Evolutionary conservation across 768 basidiomycete species (phyloP).

Genomic region (Lactarius sp.): DNA sequence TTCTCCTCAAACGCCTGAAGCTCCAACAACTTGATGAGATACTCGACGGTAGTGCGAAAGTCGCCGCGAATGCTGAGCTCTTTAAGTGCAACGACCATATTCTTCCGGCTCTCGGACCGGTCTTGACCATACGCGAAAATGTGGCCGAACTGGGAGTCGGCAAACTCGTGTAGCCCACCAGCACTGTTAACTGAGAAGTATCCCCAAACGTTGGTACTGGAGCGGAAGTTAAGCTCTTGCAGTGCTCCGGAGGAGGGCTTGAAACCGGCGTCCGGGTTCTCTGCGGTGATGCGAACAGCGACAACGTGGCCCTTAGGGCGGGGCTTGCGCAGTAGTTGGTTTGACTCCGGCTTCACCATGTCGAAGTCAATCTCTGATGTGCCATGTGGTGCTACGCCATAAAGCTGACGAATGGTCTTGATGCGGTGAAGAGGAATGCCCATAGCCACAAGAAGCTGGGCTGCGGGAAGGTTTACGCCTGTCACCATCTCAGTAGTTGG

Average conservation of each 20-base stretch:
- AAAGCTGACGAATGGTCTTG: slow-evolving; percentile 90
- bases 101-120: slow-evolving; percentile 91
- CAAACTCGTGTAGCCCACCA: slow-evolving; percentile 97
- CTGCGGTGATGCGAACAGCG: slow-evolving; percentile 97
- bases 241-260: slow-evolving; percentile 96
- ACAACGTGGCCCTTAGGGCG: slow-evolving; percentile 97
- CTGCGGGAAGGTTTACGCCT: slow-evolving; percentile 95
- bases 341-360: slow-evolving; percentile 83
- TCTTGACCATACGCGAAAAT: slow-evolving; percentile 99
- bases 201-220: slow-evolving; percentile 99
- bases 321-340: slow-evolving; percentile 88
- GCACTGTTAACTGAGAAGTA: slow-evolving; percentile 97
- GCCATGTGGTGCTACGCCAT: slow-evolving; percentile 88
- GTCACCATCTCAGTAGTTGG: slow-evolving; percentile 99
- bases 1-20: slow-evolving; percentile 96
- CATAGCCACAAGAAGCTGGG: slow-evolving; percentile 97
- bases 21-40: slow-evolving; percentile 96
- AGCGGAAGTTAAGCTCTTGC: slow-evolving; percentile 99
- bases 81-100: slow-evolving; percentile 99
- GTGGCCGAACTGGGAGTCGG: slow-evolving; percentile 98
- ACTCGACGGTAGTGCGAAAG: slow-evolving; percentile 98
- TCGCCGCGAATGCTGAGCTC: slow-evolving; percentile 98
- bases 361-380: slow-evolving; percentile 96
- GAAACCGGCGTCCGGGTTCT: slow-evolving; percentile 99
- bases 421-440: slow-evolving; percentile 95